Percentiles rank a stretch among this genome's conserved stretches.
Conservation (phyloP, 306 rosid genomes). For the Clitoria ternatea region DNA sequence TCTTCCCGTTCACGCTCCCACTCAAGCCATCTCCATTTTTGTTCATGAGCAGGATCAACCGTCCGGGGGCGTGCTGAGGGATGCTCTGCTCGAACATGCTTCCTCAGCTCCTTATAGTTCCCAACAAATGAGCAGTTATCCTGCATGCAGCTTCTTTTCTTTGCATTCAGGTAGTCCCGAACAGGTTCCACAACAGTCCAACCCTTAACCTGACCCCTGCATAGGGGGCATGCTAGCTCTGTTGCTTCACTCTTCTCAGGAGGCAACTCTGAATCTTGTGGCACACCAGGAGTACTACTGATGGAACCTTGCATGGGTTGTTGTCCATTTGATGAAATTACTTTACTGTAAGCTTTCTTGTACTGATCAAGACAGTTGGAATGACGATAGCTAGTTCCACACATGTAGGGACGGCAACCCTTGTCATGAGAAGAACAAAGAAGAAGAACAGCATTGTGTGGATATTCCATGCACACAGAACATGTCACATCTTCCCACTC, state of each 20-base stretch:
- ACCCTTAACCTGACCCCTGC: conserved; percentile 97
- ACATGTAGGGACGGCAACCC: conserved; percentile 97
- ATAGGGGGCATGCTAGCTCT: conserved; percentile 93
- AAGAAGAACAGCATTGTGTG: conserved; percentile 97
- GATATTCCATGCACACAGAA: conserved; percentile 97
- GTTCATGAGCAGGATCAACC: conserved; percentile 84
- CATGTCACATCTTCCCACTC: conserved; percentile 90
- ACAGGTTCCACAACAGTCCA: conserved; percentile 98
- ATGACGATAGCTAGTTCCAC: conserved; percentile 89
- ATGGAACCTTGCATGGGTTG: conserved; percentile 38
- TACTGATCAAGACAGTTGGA: conserved; percentile 98
- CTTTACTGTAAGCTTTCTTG: conserved; percentile 88
- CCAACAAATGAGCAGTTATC: conserved; percentile 80
- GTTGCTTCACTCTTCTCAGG: conserved; percentile 58
- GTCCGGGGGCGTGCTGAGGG: conserved; percentile 80
- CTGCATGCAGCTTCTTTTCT: conserved; percentile 90
- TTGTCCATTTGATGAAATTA: conserved; percentile 42
- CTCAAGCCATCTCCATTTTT: conserved; percentile 95
- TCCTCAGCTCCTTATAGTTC: conserved; percentile 80
- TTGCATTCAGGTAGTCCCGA: conserved; percentile 76
- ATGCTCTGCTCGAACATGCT: conserved; percentile 79
- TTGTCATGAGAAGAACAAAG: conserved; percentile 96
- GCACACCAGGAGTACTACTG: conserved; percentile 30
- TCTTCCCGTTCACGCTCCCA: conserved; percentile 92
- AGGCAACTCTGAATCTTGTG: conserved; percentile 43